Conservation (phyloP, 768 basidiomycete genomes). For the Floccularia luteovirens region DNA sequence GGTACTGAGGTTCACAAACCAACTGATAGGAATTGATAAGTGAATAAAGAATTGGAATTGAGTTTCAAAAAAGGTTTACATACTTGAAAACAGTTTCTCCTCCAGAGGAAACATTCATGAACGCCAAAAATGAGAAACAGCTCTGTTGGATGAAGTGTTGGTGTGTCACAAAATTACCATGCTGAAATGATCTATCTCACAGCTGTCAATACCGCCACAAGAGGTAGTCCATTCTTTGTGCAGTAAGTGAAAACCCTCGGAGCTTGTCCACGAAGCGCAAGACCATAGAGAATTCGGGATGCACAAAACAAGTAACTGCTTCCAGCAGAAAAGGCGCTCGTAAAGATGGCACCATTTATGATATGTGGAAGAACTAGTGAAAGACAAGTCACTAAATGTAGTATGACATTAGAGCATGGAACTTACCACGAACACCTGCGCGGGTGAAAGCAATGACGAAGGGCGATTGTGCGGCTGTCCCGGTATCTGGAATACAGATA, state of each 20-base stretch:
- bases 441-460: constrained; percentile 78
- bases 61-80: constrained; percentile 7
- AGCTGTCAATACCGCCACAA: constrained; percentile 25
- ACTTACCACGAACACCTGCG: constrained; percentile 58
- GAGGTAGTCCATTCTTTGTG: constrained; percentile 41
- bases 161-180: constrained; percentile 1
- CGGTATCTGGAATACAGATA: constrained; percentile 25
- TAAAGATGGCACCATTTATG: constrained; percentile 67
- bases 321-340: constrained; percentile 66
- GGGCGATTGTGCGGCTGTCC: constrained; percentile 72
- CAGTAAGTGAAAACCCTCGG: constrained; percentile 34
- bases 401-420: neutral
- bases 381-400: neutral
- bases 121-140: constrained; percentile 42
- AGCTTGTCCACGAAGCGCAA: constrained; percentile 44
- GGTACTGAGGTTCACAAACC: constrained; percentile 65
- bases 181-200: constrained; percentile 13
- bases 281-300: constrained; percentile 45
- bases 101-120: constrained; percentile 59
- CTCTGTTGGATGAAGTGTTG: constrained; percentile 18
- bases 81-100: constrained; percentile 52
- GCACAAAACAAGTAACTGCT: constrained; percentile 57
- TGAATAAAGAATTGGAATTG: neutral
- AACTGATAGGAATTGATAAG: constrained; percentile 22
- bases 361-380: constrained; percentile 49